Evolutionary conservation across 2,329 filamentous ascomycete genomes (phyloP).

Genomic region (Colletotrichum gigasporum): DNA sequence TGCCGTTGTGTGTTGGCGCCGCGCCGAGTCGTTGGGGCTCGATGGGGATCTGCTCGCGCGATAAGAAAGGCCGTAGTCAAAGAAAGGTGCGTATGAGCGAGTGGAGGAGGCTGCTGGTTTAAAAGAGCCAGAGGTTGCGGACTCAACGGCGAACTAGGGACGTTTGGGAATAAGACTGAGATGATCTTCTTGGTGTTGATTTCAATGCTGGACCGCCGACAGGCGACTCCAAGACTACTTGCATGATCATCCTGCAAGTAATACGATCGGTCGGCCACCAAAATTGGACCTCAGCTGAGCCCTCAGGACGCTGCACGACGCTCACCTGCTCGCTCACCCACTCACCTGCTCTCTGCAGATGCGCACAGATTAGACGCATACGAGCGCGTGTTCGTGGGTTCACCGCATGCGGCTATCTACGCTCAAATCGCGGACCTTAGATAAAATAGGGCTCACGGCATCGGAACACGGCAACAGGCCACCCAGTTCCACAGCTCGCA

Average conservation of each 20-base stretch:
- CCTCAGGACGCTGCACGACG: background rate
- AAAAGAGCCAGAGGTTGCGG: background rate
- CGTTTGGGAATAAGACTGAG: too few species aligned
- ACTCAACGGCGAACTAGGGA: too few species aligned
- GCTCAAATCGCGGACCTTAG: too few species aligned
- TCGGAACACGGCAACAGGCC: conserved; percentile 11
- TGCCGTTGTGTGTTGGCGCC: too few species aligned
- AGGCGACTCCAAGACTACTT: conserved; percentile 1
- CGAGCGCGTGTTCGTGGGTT: conserved; percentile 10
- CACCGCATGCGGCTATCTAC: background rate
- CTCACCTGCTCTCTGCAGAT: conserved; percentile 4
- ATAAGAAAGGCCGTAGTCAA: background rate
- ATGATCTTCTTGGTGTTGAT: too few species aligned
- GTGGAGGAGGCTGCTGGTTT: background rate
- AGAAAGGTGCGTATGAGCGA: too few species aligned
- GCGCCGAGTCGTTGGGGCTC: background rate
- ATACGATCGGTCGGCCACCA: conserved; percentile 6
- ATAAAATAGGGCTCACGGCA: conserved; percentile 7
- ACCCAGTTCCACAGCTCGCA: conserved; percentile 3
- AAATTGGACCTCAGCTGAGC: background rate
- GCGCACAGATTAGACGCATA: conserved; percentile 16
- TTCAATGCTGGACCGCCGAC: background rate
- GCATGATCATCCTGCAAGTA: background rate
- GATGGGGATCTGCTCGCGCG: background rate
- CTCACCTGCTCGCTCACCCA: background rate